Evolutionary conservation across 2,329 filamentous ascomycete genomes (phyloP).

Genomic region (Dactylellina drechsleri): DNA sequence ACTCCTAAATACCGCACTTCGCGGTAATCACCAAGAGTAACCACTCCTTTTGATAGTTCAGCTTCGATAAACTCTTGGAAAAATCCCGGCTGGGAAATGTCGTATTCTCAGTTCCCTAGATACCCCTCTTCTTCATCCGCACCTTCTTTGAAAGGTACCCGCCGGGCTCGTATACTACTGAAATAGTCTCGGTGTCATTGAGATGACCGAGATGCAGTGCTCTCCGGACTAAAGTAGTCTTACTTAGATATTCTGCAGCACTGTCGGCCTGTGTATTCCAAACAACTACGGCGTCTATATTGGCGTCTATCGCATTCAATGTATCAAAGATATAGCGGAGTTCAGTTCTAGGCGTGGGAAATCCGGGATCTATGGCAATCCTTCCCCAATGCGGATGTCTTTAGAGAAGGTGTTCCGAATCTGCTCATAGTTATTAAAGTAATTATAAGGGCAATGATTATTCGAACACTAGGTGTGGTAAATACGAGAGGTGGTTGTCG

Average conservation of each 20-base stretch:
- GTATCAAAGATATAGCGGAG: conserved; percentile 1
- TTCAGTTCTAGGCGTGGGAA: conserved; percentile 14
- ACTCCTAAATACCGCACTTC: background rate
- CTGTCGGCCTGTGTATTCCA: conserved; percentile 3
- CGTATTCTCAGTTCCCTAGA: too few species aligned
- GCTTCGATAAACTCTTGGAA: conserved; percentile 16
- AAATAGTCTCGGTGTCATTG: conserved; percentile 10
- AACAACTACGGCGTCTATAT: background rate
- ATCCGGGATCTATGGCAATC: too few species aligned
- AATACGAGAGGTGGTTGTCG: too few species aligned
- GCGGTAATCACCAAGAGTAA: background rate
- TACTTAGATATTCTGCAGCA: conserved; percentile 3
- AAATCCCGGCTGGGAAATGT: conserved; percentile 10
- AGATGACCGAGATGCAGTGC: conserved; percentile 4
- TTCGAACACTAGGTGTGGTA: too few species aligned
- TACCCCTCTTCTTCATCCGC: background rate
- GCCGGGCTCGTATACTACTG: conserved; percentile 4
- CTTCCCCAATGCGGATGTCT: too few species aligned
- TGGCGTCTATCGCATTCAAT: background rate
- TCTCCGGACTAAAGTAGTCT: conserved; percentile 1
- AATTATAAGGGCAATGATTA: too few species aligned
- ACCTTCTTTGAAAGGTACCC: conserved; percentile 5
- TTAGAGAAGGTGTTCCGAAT: too few species aligned
- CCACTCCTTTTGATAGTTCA: conserved; percentile 4
- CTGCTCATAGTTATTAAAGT: too few species aligned